Percentiles rank a stretch among this genome's conserved stretches.
These are phyloP conservation scores for Hymenoscyphus scutula DNA, from an alignment of 2,329 filamentous ascomycete species.

Conservation along the genomic window DNA sequence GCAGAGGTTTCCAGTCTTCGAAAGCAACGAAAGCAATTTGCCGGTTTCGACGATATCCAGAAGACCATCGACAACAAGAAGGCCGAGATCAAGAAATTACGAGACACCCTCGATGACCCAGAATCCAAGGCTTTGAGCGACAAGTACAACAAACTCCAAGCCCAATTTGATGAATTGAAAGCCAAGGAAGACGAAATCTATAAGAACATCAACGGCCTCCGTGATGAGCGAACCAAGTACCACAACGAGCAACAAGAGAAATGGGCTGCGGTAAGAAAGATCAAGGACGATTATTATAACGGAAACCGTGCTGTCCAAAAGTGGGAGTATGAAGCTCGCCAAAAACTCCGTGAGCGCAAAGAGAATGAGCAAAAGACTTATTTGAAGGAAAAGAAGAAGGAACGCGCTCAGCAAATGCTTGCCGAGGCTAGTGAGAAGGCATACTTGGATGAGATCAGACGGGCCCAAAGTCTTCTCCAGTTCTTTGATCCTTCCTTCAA, in stretches of 20 bases:
- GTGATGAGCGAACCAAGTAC: constrained; percentile 81
- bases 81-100: constrained; percentile 82
- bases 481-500: constrained; percentile 80
- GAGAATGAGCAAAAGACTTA: constrained; percentile 76
- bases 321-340: constrained; percentile 80
- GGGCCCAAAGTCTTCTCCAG: constrained; percentile 80
- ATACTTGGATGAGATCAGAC: constrained; percentile 89
- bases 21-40: constrained; percentile 90
- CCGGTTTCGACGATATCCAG: constrained; percentile 77
- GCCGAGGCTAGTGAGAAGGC: constrained; percentile 82
- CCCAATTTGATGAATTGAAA: constrained; percentile 87
- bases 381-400: constrained; percentile 70
- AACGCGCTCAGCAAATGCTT: constrained; percentile 72
- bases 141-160: constrained; percentile 79
- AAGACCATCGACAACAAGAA: constrained; percentile 87
- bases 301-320: constrained; percentile 78
- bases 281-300: constrained; percentile 87
- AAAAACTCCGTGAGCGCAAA: constrained; percentile 72
- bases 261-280: constrained; percentile 74
- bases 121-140: constrained; percentile 86
- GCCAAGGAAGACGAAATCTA: constrained; percentile 87
- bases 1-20: constrained; percentile 77
- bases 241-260: constrained; percentile 85
- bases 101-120: constrained; percentile 86
- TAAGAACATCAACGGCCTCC: constrained; percentile 80